Percentiles rank a stretch among this genome's conserved stretches.
Evolutionary conservation across 306 rosid genomes (phyloP).

Genomic region (Fragaria iinumae): DNA sequence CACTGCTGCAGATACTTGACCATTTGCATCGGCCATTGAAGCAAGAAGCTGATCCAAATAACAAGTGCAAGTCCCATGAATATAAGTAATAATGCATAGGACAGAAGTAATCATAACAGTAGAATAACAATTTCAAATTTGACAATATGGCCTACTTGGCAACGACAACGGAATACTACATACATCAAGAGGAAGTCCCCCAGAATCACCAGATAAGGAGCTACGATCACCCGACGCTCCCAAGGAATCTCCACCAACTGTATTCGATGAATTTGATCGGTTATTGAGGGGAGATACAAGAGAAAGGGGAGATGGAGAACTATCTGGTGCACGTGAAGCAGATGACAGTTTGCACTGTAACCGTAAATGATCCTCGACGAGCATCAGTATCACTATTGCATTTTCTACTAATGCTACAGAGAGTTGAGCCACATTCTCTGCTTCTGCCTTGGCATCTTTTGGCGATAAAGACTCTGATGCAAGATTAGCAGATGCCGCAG

Average conservation of each 20-base stretch:
- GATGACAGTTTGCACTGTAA: slow-evolving; percentile 71
- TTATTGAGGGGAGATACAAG: slow-evolving; percentile 55
- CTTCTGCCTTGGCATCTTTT: slow-evolving; percentile 72
- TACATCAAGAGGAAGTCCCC: slow-evolving; percentile 77
- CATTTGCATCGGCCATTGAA: slow-evolving; percentile 91
- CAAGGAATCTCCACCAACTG: slow-evolving; percentile 37
- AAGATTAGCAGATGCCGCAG: slow-evolving; percentile 94
- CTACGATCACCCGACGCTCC: slow-evolving; percentile 42
- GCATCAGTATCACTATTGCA: slow-evolving; percentile 96
- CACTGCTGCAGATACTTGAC: slow-evolving; percentile 67
- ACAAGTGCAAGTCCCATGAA: slow-evolving; percentile 23
- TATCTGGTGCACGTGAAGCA: slow-evolving; percentile 51
- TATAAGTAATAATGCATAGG: slow-evolving; percentile 17
- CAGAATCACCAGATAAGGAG: slow-evolving; percentile 55
- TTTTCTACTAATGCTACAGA: slow-evolving; percentile 96
- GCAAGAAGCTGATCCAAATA: slow-evolving; percentile 65
- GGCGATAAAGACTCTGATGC: slow-evolving; percentile 94
- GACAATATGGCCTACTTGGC: slow-evolving; percentile 13
- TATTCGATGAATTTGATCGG: slow-evolving; percentile 40
- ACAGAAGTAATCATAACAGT: slow-evolving; percentile 20
- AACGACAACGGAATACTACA: slow-evolving; percentile 25
- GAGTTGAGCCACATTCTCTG: slow-evolving; percentile 87
- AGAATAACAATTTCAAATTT: background rate
- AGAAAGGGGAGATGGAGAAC: slow-evolving; percentile 79
- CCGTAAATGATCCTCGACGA: slow-evolving; percentile 97